Evolutionary conservation across 176 grass and related monocot genomes (phyloP), one percentile per base, ranked within the genome.

Genomic region (Phyllostachys edulis): DNA sequence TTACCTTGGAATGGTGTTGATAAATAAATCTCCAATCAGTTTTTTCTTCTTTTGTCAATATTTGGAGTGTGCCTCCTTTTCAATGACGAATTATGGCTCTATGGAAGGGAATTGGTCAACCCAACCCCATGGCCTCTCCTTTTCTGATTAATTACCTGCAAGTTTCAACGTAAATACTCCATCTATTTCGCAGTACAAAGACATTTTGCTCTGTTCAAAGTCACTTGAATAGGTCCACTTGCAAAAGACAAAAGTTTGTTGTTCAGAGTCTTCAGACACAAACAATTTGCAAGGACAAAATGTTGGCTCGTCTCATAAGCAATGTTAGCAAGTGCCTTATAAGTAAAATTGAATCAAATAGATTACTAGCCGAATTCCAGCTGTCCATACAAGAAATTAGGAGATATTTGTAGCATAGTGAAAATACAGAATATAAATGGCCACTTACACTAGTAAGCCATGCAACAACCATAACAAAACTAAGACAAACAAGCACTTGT

Each of bases 321-420:
- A 63, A 10, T 39, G 17, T 32, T 81, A 82, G 40, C 46, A 18
- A 41, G 37, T 56, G 12, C 6, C 46, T 37, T 47, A 9, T 10
- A 46, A 12, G 12, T 46, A 85, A 69, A 20, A 39, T 42, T 34
- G 46, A 69, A 62, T 45, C 15, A 38, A 79, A 71, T 73, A 34
- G 75, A 38, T 37, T 72, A 24, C 57, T 46, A 67, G 39, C 75
- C 61, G 75, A 80, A 42, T 56, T 59, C 61, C 39, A 80, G 62
- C 9, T 12, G 26, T n/a, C 27, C 32, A 8, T 69, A 46, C 27
- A 47, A 51, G 11, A 76, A 46, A 76, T 57, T 3, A 9, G n/a
- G 55, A 57, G 17, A 20, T 54, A 23, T 17, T 64, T 55, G 36
- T 24, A 26, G 5, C 7, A 76, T 15, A 45, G 4, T 65, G 45